phyloP scores from a whole-genome alignment of 1,139 yeast genomes.

The Protomyces inouyei region DNA sequence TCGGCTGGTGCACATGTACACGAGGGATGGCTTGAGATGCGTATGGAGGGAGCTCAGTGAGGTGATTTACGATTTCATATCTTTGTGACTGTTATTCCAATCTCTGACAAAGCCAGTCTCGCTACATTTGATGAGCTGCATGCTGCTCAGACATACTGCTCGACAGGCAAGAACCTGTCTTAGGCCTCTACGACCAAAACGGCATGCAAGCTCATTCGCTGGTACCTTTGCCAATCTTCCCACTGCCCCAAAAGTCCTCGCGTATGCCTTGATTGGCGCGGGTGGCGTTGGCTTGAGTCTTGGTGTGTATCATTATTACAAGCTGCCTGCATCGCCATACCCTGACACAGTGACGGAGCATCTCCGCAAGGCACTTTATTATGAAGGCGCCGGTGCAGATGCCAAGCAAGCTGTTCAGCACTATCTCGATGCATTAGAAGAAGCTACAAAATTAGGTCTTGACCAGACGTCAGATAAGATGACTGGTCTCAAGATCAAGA shows the following conservation, averaged over 20 bases:
- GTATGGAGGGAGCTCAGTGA: not conserved
- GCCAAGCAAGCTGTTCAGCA: constrained; percentile 12
- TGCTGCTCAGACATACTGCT: not conserved
- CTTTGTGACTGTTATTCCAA: not conserved
- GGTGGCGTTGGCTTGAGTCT: constrained; percentile 10
- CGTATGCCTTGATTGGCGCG: constrained; percentile 7
- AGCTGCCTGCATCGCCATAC: constrained; percentile 14
- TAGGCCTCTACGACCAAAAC: not conserved
- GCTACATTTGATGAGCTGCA: not conserved
- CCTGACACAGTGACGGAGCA: constrained; percentile 21
- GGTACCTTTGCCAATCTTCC: constrained; percentile 14
- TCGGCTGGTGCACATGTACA: not conserved
- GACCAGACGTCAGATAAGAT: constrained; percentile 20
- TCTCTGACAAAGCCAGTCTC: not conserved
- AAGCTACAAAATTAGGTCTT: constrained; percentile 10
- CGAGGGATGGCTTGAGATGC: constrained; percentile 10
- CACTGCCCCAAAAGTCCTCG: constrained; percentile 6
- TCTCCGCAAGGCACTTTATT: constrained; percentile 17
- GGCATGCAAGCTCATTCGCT: not conserved
- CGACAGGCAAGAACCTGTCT: not conserved
- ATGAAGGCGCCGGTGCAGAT: constrained; percentile 22
- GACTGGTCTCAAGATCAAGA: constrained; percentile 25
- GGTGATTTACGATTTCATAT: not conserved
- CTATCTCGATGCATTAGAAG: constrained; percentile 19
- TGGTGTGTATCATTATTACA: constrained; percentile 8